Conservation (phyloP, 2,329 filamentous ascomycete genomes). For the Phialophora macrospora region DNA sequence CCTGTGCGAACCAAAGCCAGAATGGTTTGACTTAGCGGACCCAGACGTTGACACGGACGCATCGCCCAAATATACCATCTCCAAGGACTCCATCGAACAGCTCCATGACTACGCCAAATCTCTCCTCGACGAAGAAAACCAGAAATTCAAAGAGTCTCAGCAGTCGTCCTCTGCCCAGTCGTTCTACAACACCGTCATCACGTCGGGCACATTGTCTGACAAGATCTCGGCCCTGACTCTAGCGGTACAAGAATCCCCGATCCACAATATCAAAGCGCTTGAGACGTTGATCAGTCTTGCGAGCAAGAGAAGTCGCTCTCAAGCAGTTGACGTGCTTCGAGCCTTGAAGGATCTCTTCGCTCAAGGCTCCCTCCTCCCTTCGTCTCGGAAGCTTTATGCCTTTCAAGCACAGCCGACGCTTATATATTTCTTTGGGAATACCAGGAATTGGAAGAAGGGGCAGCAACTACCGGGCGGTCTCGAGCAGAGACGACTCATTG, state of each 20-base stretch:
- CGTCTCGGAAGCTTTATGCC: constrained; percentile 76
- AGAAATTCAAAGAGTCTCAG: constrained; percentile 72
- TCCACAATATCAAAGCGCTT: constrained; percentile 89
- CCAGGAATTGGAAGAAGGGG: constrained; percentile 67
- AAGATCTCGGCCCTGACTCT: constrained; percentile 95
- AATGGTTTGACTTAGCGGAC: constrained; percentile 37
- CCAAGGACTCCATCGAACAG: constrained; percentile 49
- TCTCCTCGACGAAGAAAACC: constrained; percentile 77
- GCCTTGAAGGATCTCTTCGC: constrained; percentile 94
- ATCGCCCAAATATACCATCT: constrained; percentile 28
- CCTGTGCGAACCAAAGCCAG: constrained; percentile 36
- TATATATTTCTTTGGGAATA: constrained; percentile 61
- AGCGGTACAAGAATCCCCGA: constrained; percentile 90
- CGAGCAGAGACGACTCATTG: constrained; percentile 76
- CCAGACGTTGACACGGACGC: constrained; percentile 31
- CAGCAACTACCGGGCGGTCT: constrained; percentile 75
- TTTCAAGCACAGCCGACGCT: constrained; percentile 82
- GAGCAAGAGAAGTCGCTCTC: constrained; percentile 90
- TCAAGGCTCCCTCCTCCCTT: constrained; percentile 81
- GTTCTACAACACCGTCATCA: constrained; percentile 96
- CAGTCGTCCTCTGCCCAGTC: constrained; percentile 84
- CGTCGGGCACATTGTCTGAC: constrained; percentile 92
- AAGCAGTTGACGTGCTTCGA: constrained; percentile 88
- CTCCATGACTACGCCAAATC: constrained; percentile 70
- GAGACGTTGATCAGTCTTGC: constrained; percentile 81